Evolutionary conservation across 768 basidiomycete species (phyloP), one percentile per base, ranked within the genome.

Genomic region (Daedaleopsis nitida): DNA sequence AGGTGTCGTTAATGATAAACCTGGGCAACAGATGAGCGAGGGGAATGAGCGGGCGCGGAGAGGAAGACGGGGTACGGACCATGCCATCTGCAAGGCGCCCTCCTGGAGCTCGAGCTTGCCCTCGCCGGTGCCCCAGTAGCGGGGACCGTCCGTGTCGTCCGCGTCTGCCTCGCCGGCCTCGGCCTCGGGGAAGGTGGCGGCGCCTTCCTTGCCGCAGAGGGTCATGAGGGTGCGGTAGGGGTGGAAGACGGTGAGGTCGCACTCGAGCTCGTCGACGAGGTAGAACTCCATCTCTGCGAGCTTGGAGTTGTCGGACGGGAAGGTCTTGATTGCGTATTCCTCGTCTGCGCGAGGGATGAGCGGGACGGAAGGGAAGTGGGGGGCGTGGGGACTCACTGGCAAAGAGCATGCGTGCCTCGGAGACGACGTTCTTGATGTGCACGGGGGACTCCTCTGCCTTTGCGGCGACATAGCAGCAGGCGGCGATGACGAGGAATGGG

Each of bases 231-330:
- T 92, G 54, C 94, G 87, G 75, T 99, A 99, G 0, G 97, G 96
- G 72, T 98, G 97, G 73, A 94, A 98, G 9, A 98, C 83, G 57
- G 88, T 73, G 45, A 99, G 78, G 74, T 98, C 94, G 69, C 96
- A 98, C 73, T 97, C 95, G 27, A 98, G 83, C 71, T 99, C 96
- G 70, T 94, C 94, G 23, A 99, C 88, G 11, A 98, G 86, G 76
- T 96, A 98, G 77, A 98, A 98, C 72, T 98, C 96, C 96, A 98
- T 98, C 73, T 99, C 97, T 4, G 96, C 97, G 14, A 99, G 79
- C 70, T 94, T 95, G 12, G 89, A 84, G 68, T 96, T 91, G 70
- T 97, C 95, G 0, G 89, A 83, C 0, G 91, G 86, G 70, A 97
- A 96, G n/a, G 82, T 75, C 70, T 91, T 89, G 70, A 90, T 79